These are phyloP conservation scores for Roridomyces roridus DNA, from an alignment of 768 basidiomycete genomes.

Conservation along the genomic window DNA sequence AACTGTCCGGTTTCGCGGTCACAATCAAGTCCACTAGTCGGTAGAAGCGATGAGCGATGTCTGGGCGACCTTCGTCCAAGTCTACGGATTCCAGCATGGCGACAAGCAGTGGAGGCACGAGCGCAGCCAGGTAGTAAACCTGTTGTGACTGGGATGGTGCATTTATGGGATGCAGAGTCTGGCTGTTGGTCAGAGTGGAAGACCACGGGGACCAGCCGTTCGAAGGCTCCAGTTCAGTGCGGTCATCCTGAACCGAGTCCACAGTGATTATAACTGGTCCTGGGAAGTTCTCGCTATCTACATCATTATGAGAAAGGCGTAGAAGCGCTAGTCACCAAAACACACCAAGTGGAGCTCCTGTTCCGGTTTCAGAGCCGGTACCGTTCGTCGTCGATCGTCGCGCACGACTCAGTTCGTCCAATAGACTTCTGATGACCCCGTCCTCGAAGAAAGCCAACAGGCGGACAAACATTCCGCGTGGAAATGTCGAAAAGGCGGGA, in stretches of 20 bases:
- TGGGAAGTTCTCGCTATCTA: conserved; percentile 29
- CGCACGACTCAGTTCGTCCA: conserved; percentile 50
- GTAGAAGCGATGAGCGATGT: conserved; percentile 55
- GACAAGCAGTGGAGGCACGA: conserved; percentile 67
- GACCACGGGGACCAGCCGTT: conserved; percentile 39
- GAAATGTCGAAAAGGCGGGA: conserved; percentile 78
- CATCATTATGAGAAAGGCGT: conserved; percentile 12
- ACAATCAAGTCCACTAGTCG: conserved; percentile 61
- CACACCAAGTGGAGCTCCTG: conserved; percentile 3
- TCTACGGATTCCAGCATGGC: conserved; percentile 66
- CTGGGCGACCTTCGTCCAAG: conserved; percentile 36
- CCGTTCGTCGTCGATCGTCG: conserved; percentile 32
- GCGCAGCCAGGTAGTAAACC: conserved; percentile 65
- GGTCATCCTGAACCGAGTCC: conserved; percentile 50
- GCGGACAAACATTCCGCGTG: conserved; percentile 62
- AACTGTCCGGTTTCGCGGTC: conserved; percentile 67
- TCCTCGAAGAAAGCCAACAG: conserved; percentile 75
- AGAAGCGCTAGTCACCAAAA: too few relatives aligned
- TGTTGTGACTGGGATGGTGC: conserved; percentile 60
- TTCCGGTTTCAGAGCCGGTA: neutral
- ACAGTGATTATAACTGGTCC: conserved; percentile 67
- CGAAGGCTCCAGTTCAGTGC: conserved; percentile 11
- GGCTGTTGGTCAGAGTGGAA: conserved; percentile 19
- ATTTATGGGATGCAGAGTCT: conserved; percentile 54
- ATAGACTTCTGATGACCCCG: conserved; percentile 57